Evolutionary conservation across 129 eudicot genomes (phyloP), one percentile per base, ranked within the genome.

Genomic region (Glebionis coronaria): DNA sequence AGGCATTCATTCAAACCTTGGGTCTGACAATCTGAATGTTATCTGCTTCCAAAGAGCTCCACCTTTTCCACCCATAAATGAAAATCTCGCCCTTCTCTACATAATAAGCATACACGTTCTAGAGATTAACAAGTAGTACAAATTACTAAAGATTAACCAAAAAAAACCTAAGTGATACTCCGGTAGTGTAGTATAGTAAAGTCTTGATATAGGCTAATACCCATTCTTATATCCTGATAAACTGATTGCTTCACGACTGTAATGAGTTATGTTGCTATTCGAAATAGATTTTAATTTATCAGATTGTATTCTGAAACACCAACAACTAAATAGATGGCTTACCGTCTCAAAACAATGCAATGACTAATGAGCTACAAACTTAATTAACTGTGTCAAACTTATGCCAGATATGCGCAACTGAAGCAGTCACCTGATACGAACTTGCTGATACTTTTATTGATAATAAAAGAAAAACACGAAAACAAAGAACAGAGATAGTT

Each of bases 31-130:
- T 78, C 75, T 84, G 74, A 80, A 93, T 7, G 97, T 79, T 69
- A 89, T 60, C 83, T 93, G 97, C 85, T 83, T 89, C 99, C 99
- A 93, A n/a, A 93, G 88, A n/a, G 95, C 55, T 38, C 97, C 92
- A 40, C 97, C 97, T 82, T 82, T 88, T 47, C 91, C 95, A 46
- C 99, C 99, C 99, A 93, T 86, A 84, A 86, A 88, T 23, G 99
- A 93, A 87, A 93, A 93, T 52, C 99, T 3, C 3, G 28, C 28
- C 3, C 28, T 25, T 25, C 28, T 25, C 3, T 25, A 3, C 28
- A 25, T 25, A 25, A 25, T 25, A 25, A 25, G 28, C 28, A 25
- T 25, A 25, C 28, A 25, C 28, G 28, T 25, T 25, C 3, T 25
- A 25, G 28, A 25, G 28, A 3, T 25, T 25, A 25, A 25, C 3